Conservation (phyloP, 345 rosid species). For the Eucalyptus tenuipes region DNA sequence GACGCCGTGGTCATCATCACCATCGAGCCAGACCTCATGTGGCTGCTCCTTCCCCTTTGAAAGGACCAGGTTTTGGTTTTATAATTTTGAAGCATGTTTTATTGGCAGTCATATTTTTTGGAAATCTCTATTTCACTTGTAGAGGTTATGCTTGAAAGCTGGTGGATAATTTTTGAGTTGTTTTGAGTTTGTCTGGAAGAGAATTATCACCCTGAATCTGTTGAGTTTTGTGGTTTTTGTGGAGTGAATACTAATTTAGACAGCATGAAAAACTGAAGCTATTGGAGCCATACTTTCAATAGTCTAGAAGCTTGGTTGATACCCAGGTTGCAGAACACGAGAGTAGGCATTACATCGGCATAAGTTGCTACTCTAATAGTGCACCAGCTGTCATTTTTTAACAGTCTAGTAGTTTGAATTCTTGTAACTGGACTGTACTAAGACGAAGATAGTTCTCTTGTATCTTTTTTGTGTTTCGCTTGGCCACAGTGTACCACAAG, state of each 20-base stretch:
- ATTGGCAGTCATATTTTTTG: neutral
- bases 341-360: neutral
- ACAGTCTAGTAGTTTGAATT: neutral
- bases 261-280: neutral
- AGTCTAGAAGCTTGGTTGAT: neutral
- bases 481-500: neutral
- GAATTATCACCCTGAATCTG: neutral
- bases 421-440: neutral
- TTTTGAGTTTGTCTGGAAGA: neutral
- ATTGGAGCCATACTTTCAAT: neutral
- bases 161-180: neutral
- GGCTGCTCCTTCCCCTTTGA: slow-evolving; percentile 58
- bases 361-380: neutral
- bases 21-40: slow-evolving; percentile 30
- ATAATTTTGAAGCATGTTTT: neutral
- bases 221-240: neutral
- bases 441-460: neutral
- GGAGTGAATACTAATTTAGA: neutral
- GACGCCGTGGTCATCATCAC: slow-evolving; percentile 35
- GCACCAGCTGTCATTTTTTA: neutral
- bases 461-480: neutral
- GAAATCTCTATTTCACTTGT: neutral
- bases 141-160: neutral
- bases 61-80: slow-evolving; percentile 28
- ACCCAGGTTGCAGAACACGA: neutral